phyloP scores from a whole-genome alignment of 306 rosid genomes.

The Luffa aegyptiaca region DNA sequence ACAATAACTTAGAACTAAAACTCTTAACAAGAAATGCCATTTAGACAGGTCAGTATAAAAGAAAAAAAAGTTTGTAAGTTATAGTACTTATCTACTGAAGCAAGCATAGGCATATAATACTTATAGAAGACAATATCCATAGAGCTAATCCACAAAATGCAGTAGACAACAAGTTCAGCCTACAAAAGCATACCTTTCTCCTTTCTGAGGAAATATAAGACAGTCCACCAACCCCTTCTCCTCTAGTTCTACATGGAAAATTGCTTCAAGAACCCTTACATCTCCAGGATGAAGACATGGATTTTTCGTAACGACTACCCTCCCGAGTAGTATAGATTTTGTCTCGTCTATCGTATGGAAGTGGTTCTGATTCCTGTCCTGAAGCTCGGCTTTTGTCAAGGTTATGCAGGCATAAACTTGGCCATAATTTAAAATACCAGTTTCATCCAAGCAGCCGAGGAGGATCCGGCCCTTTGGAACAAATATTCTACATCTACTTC shows the following conservation, averaged over 20 bases:
- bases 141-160: neutral
- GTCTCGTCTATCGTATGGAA: constrained; percentile 50
- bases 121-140: neutral
- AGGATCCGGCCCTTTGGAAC: constrained; percentile 78
- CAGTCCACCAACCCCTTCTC: constrained; percentile 66
- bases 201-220: constrained; percentile 80
- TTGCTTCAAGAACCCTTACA: constrained; percentile 77
- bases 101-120: neutral
- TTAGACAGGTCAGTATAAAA: neutral
- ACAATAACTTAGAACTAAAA: neutral
- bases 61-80: neutral
- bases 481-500: constrained; percentile 58
- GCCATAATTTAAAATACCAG: constrained; percentile 71
- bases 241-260: constrained; percentile 53
- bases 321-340: constrained; percentile 53
- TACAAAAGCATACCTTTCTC: constrained; percentile 47
- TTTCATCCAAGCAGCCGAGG: constrained; percentile 87
- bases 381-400: constrained; percentile 44
- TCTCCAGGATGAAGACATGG: constrained; percentile 99
- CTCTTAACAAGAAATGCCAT: neutral
- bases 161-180: neutral
- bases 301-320: constrained; percentile 75
- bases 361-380: constrained; percentile 35
- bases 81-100: neutral
- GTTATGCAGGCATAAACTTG: constrained; percentile 63